These are phyloP conservation scores for Ambrosia artemisiifolia DNA, from an alignment of 129 eudicot species.

Conservation along the genomic window DNA sequence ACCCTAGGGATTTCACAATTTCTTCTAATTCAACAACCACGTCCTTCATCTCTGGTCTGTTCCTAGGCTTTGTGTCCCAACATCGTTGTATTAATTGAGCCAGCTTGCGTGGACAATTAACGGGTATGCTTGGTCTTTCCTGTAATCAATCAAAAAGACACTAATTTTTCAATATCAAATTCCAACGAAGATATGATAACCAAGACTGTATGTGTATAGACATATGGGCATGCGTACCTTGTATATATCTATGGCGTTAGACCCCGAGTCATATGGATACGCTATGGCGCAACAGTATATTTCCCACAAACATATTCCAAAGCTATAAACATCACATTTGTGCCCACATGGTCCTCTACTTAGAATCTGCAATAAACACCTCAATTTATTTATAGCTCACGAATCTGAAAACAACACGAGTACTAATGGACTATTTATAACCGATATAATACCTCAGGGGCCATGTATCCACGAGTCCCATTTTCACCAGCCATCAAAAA, in stretches of 20 bases:
- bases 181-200: background rate
- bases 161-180: background rate
- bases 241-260: slow-evolving; percentile 24
- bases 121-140: slow-evolving; percentile 43
- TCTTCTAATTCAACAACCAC: slow-evolving; percentile 31
- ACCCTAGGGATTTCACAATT: slow-evolving; percentile 29
- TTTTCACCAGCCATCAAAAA: slow-evolving; percentile 37
- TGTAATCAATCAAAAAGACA: background rate
- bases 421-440: background rate
- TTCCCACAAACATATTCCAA: slow-evolving; percentile 3
- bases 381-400: background rate
- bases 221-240: slow-evolving; percentile 18
- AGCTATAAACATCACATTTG: slow-evolving; percentile 45
- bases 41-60: slow-evolving; percentile 45
- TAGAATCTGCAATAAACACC: slow-evolving; percentile 23
- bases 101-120: slow-evolving; percentile 35
- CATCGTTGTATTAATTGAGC: slow-evolving; percentile 40
- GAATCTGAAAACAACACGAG: background rate
- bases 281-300: slow-evolving; percentile 44
- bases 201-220: background rate
- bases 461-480: slow-evolving; percentile 62
- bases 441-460: slow-evolving; percentile 45
- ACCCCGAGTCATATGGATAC: slow-evolving; percentile 29
- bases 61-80: slow-evolving; percentile 39
- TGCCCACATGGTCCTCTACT: slow-evolving; percentile 28